Evolutionary conservation across 2,329 filamentous ascomycete genomes (phyloP), one percentile per base, ranked within the genome.

Genomic region (Phaeomoniella chlamydospora): DNA sequence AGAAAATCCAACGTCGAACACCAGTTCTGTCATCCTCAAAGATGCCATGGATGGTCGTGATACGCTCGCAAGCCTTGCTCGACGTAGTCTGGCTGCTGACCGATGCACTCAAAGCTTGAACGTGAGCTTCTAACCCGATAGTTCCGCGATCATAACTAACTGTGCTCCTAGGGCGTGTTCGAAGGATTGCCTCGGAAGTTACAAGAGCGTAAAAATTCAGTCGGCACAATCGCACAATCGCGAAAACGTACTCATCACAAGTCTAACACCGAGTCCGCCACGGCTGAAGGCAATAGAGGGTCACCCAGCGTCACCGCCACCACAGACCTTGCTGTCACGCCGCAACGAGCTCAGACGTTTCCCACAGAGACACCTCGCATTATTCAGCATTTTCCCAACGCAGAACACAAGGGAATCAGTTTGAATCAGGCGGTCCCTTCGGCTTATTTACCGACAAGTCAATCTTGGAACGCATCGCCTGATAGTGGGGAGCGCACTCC

Each of bases 41-140:
- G 88, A 96, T 58, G 88, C 87, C 0, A 70, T 77, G 41, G 80
- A 85, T 43, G 90, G 88, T 13, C 82, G 82, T 50, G 79, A 88
- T 43, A 83, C 87, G 42, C 72, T 96, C 41, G 74, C 77, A 35
- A 77, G 75, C 12, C 68, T 96, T 39, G 80, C 86, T 2, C 77
- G 81, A 48, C 79, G 80, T 48, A 94, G 86, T 51, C 70, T 92
- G 67, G 86, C 87, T 22, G 90, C 90, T 3, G 85, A 94, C 52
- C 70, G 84, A 41, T 90, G 92, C 49, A 84, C 82, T 1, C 69
- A 67, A 32, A 80, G 83, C 29, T 67, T 98, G 17, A 72, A 76
- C 52, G 84, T 88, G 67, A 55, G 74, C 60, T 3, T 30, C n/a
- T n/a, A n/a, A n/a, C n/a, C n/a, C n/a, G n/a, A n/a, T n/a, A n/a